phyloP scores from a whole-genome alignment of 2,329 filamentous ascomycete species.

The Colletotrichum sp. region DNA sequence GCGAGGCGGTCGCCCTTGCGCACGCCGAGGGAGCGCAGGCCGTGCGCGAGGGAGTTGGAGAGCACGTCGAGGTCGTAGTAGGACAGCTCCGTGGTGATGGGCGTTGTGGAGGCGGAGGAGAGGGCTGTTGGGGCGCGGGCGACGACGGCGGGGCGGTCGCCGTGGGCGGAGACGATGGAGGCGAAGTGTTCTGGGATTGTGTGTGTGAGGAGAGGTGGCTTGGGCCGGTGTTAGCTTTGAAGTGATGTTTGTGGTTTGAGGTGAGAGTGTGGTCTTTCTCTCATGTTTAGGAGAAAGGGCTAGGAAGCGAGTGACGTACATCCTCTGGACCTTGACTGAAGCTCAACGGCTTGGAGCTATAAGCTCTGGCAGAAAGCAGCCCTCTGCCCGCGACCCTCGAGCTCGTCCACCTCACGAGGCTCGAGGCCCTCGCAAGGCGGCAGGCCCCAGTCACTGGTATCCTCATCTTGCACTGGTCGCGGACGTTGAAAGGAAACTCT shows the following conservation, averaged over 20 bases:
- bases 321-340: constrained; percentile 1
- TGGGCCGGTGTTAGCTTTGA: not conserved
- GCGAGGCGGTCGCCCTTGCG: constrained; percentile 84
- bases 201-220: constrained; percentile 67
- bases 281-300: not conserved
- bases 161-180: constrained; percentile 65
- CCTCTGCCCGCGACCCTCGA: not conserved
- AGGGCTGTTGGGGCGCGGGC: constrained; percentile 45
- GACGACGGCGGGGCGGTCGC: constrained; percentile 67
- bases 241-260: not conserved
- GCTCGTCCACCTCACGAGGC: not conserved
- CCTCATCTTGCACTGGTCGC: not conserved
- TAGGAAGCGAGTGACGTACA: not conserved
- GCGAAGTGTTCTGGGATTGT: constrained; percentile 79
- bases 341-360: not conserved
- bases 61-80: constrained; percentile 77
- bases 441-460: not conserved
- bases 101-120: constrained; percentile 23
- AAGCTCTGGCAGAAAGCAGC: not conserved
- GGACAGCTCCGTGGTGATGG: constrained; percentile 70
- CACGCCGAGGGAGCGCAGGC: constrained; percentile 73
- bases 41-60: constrained; percentile 78
- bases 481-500: not conserved
- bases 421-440: not conserved
- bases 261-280: not conserved